These are phyloP conservation scores for Phaseolus coccineus DNA, from an alignment of 331 rosid genomes.

Conservation along the genomic window DNA sequence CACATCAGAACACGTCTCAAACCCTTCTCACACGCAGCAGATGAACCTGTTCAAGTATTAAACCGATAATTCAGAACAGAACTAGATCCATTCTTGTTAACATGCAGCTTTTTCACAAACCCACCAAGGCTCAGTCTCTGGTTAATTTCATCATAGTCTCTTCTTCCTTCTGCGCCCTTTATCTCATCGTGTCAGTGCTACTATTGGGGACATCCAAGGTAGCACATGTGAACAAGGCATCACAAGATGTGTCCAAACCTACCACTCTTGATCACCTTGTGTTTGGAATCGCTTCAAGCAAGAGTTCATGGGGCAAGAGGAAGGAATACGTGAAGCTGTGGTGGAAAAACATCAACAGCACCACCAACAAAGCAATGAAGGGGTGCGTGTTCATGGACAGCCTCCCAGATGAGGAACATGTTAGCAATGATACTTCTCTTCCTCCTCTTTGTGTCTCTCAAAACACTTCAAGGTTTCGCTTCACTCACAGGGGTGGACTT, in stretches of 20 bases:
- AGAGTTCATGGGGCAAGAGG: slow-evolving; percentile 64
- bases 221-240: neutral
- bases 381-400: slow-evolving; percentile 84
- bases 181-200: slow-evolving; percentile 57
- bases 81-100: slow-evolving; percentile 14
- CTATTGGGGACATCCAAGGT: slow-evolving; percentile 50
- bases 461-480: slow-evolving; percentile 76
- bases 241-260: slow-evolving; percentile 43
- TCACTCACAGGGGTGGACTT: slow-evolving; percentile 59
- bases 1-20: neutral
- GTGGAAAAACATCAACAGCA: slow-evolving; percentile 62
- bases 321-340: slow-evolving; percentile 68
- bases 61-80: neutral
- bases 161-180: slow-evolving; percentile 61
- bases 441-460: slow-evolving; percentile 75
- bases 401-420: slow-evolving; percentile 42
- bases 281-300: slow-evolving; percentile 82
- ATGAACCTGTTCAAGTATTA: neutral
- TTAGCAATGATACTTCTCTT: slow-evolving; percentile 43
- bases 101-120: slow-evolving; percentile 61
- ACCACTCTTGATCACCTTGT: slow-evolving; percentile 72
- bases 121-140: slow-evolving; percentile 55
- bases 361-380: slow-evolving; percentile 53
- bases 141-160: slow-evolving; percentile 55
- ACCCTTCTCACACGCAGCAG: slow-evolving; percentile 15